These are phyloP conservation scores for Apiotrichum brassicae DNA, from an alignment of 1,284 basidiomycete genomes.

Conservation along the genomic window DNA sequence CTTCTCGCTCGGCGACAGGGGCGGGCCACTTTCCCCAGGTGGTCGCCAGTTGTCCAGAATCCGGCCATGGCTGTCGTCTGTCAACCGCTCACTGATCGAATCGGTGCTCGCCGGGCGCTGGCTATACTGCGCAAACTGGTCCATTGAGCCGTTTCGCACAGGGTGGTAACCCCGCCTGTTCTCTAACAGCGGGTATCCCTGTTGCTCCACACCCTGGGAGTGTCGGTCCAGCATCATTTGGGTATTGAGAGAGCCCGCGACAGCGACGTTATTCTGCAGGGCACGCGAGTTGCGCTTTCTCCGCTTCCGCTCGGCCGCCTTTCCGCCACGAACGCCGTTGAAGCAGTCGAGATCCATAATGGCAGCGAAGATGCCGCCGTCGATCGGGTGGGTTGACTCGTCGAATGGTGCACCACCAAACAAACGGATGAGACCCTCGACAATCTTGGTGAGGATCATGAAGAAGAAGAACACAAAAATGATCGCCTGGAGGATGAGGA, in stretches of 20 bases:
- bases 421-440: constrained; percentile 76
- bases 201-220: constrained; percentile 34
- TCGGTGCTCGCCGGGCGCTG: constrained; percentile 9
- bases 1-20: constrained; percentile 7
- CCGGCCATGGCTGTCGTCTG: constrained; percentile 20
- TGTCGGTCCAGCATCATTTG: constrained; percentile 48
- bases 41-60: constrained; percentile 35
- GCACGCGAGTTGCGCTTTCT: constrained; percentile 38
- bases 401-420: constrained; percentile 75
- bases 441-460: constrained; percentile 75
- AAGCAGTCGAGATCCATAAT: constrained; percentile 50
- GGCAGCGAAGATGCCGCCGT: constrained; percentile 78
- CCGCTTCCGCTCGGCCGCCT: constrained; percentile 53
- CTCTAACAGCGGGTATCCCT: constrained; percentile 8
- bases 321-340: constrained; percentile 65
- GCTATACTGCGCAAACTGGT: constrained; percentile 11
- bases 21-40: not conserved
- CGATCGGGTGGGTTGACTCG: constrained; percentile 67
- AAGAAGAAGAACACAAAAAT: constrained; percentile 72
- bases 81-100: constrained; percentile 15
- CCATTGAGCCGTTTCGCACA: constrained; percentile 9
- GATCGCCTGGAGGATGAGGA: constrained; percentile 77
- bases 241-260: constrained; percentile 39
- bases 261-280: constrained; percentile 39
- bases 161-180: constrained; percentile 12